A percentile compares a stretch with the other conserved stretches of the same genome.
These are phyloP conservation scores for Metarhizium humberi DNA, from an alignment of 2,329 filamentous ascomycete species.

Conservation along the genomic window DNA sequence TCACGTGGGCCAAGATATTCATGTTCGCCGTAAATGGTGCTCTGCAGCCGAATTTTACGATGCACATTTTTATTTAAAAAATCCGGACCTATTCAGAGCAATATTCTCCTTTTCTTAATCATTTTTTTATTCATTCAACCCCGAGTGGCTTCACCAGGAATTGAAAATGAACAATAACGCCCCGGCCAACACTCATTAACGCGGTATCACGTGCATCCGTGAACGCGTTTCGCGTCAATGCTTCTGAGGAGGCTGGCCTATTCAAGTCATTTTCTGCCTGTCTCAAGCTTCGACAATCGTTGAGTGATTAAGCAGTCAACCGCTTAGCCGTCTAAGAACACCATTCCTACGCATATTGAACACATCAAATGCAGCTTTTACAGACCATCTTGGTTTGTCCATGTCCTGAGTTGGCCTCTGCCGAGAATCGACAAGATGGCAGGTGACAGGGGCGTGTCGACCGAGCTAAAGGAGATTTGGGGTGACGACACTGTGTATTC, in stretches of 20 bases:
- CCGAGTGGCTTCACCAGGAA: neutral
- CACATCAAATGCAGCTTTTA: neutral
- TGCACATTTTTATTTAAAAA: too few relatives aligned
- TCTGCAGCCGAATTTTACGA: neutral
- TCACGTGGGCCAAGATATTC: constrained; percentile 1
- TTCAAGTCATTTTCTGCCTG: neutral
- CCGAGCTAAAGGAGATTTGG: constrained; percentile 10
- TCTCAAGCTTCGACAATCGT: neutral
- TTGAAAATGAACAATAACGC: neutral
- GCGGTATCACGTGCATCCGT: constrained; percentile 25
- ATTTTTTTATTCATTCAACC: neutral
- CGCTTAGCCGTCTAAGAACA: neutral
- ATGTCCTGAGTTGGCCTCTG: neutral
- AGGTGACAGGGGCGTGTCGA: neutral
- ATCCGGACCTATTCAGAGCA: too few relatives aligned
- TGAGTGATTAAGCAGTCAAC: neutral
- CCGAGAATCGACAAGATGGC: neutral
- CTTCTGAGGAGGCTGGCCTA: neutral
- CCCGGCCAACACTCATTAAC: constrained; percentile 15
- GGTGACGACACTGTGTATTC: constrained; percentile 33
- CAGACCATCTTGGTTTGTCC: neutral
- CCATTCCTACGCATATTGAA: neutral
- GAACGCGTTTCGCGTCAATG: constrained; percentile 18
- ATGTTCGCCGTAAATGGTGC: neutral
- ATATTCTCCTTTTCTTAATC: too few relatives aligned